Evolutionary conservation across 768 basidiomycete species (phyloP), one percentile per base, ranked within the genome.

Genomic region (Rhodocollybia butyracea): DNA sequence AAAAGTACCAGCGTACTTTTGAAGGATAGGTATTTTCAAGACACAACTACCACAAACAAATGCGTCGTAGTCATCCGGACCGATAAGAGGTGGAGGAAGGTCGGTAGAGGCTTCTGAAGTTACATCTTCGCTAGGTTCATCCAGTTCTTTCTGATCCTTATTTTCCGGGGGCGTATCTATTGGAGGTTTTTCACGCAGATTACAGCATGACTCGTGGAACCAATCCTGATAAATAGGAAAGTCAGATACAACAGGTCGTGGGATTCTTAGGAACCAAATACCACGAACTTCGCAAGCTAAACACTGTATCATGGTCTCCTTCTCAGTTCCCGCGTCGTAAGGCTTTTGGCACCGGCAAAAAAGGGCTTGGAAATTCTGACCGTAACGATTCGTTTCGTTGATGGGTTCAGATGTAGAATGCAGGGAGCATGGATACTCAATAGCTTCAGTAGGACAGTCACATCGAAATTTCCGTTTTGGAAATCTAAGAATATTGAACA

Each of bases 151-250:
- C 46, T 40, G 52, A 53, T 56, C 46, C 31, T 39, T 7, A 42
- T 26, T 38, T 51, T 63, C 67, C 41, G 74, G 74, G 12, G 72
- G 73, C 3, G 77, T 58, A 46, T 71, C 76, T 55, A n/a, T 81
- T 76, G 8, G 78, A 77, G 5, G 88, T 21, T 79, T 79, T 66
- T 86, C 81, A 57, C 89, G 81, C 40, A 94, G 76, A 68, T 90
- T 87, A 61, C 91, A 83, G 63, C 91, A 94, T 11, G 89, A 92
- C 72, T 94, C 91, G 61, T 94, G 91, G 68, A 85, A 94, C 91
- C 91, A 94, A 64, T 94, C 91, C 90, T 92, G 58, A n/a, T 56
- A 42, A 54, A 31, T 13, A 34, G 34, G 27, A 50, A 58, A 45
- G 30, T 51, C 41, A 54, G 30, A 51, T 19, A 43, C 36, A 38